These are phyloP conservation scores for Tetrastigma voinierianum DNA, from an alignment of 164 flowering plant genomes.

Conservation along the genomic window DNA sequence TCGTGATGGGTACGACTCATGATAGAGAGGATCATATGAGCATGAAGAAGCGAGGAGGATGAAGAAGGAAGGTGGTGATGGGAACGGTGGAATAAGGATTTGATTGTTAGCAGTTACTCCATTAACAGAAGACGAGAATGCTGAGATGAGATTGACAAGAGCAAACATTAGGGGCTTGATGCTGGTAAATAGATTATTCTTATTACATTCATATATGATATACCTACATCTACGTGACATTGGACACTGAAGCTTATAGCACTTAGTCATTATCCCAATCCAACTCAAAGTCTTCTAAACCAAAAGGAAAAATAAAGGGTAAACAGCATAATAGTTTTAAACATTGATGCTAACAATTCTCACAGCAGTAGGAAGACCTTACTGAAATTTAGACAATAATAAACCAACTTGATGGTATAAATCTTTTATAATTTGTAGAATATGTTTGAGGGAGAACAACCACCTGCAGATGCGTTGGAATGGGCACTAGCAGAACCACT, in stretches of 20 bases:
- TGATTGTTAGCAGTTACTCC: conserved; percentile 15
- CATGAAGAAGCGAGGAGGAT: conserved; percentile 11
- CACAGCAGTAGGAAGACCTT: no score
- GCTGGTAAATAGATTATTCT: conserved; percentile 10
- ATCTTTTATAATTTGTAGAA: conserved; percentile 5
- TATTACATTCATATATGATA: no score
- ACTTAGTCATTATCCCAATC: no score
- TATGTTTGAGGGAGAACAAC: conserved; percentile 18
- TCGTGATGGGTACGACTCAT: conserved; percentile 20
- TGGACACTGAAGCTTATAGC: no score
- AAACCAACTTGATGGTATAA: no score
- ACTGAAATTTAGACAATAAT: no score
- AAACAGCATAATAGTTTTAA: no score
- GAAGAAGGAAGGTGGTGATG: background rate
- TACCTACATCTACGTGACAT: no score
- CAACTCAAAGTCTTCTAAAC: no score
- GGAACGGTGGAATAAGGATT: conserved; percentile 6
- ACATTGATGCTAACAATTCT: no score
- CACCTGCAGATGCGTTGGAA: conserved; percentile 10
- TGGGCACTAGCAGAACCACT: conserved; percentile 27
- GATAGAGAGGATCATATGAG: conserved; percentile 35
- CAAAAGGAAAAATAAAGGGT: no score
- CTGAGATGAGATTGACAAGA: conserved; percentile 18
- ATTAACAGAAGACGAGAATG: conserved; percentile 11
- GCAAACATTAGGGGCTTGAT: conserved; percentile 22